phyloP scores from a whole-genome alignment of 345 rosid genomes.

The Abelmoschus esculentus region DNA sequence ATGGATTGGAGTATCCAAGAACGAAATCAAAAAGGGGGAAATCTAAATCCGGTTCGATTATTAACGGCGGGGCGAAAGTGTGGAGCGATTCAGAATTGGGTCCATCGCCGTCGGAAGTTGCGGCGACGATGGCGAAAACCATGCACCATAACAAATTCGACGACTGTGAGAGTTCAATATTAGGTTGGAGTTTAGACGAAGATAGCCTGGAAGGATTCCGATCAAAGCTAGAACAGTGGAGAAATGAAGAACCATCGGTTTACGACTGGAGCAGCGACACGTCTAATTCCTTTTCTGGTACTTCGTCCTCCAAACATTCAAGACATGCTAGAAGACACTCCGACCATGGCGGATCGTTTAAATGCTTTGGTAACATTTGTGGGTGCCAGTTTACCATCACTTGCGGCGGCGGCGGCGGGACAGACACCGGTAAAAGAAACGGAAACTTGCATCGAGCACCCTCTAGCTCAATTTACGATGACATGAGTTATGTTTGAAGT shows the following conservation, averaged over 20 bases:
- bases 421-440: conserved; percentile 11
- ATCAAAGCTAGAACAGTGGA: conserved; percentile 76
- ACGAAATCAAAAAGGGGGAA: background rate
- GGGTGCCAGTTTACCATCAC: conserved; percentile 65
- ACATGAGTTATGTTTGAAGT: conserved; percentile 23
- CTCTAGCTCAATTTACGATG: background rate
- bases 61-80: background rate
- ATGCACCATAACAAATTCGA: conserved; percentile 12
- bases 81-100: conserved; percentile 70
- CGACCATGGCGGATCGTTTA: conserved; percentile 35
- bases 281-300: conserved; percentile 26
- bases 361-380: conserved; percentile 60
- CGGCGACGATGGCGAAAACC: conserved; percentile 43
- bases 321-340: conserved; percentile 33
- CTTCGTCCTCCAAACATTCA: conserved; percentile 6
- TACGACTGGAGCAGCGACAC: conserved; percentile 34
- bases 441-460: conserved; percentile 7
- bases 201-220: conserved; percentile 69
- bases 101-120: conserved; percentile 85
- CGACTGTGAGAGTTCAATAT: conserved; percentile 46
- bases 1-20: conserved; percentile 1
- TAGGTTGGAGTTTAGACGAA: conserved; percentile 45
- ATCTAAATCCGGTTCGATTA: too few relatives aligned
- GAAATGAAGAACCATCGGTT: conserved; percentile 59
- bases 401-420: conserved; percentile 33